phyloP scores from a whole-genome alignment of 169 alveolate species.

The Perkinsus marinus region DNA sequence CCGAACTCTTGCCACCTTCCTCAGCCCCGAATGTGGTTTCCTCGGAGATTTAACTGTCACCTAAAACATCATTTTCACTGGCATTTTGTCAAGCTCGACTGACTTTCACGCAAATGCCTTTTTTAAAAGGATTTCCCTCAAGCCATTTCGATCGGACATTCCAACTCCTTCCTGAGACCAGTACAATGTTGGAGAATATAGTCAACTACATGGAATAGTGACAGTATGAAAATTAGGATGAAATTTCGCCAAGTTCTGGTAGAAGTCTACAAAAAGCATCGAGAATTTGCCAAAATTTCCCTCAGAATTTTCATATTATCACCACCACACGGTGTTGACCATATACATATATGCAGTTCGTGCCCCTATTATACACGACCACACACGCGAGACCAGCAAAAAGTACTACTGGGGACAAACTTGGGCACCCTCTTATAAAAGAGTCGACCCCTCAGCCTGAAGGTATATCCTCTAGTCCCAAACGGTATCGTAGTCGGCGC shows the following conservation, averaged over 20 bases:
- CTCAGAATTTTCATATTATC: too few species aligned
- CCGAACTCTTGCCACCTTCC: conserved; percentile 63
- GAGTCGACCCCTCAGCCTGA: not conserved
- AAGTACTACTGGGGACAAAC: not conserved
- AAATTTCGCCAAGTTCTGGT: too few species aligned
- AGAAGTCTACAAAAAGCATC: too few species aligned
- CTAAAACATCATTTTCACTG: not conserved
- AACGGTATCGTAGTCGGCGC: not conserved
- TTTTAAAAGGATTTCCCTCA: conserved; percentile 57
- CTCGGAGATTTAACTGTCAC: conserved; percentile 58
- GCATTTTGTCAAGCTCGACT: not conserved
- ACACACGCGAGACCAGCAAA: not conserved
- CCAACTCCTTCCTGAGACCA: not conserved
- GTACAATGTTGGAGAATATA: too few species aligned
- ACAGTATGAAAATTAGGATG: too few species aligned
- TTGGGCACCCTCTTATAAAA: not conserved
- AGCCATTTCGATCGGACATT: conserved; percentile 55
- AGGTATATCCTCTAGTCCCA: not conserved
- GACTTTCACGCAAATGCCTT: conserved; percentile 51
- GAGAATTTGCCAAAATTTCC: too few species aligned
- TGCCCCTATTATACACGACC: too few species aligned
- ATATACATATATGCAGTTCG: too few species aligned
- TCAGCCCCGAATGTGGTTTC: conserved; percentile 62
- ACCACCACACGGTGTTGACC: too few species aligned
- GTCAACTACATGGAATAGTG: too few species aligned